Evolutionary conservation across 2,329 filamentous ascomycete genomes (phyloP).

Genomic region (Taxawa tesnikishii): DNA sequence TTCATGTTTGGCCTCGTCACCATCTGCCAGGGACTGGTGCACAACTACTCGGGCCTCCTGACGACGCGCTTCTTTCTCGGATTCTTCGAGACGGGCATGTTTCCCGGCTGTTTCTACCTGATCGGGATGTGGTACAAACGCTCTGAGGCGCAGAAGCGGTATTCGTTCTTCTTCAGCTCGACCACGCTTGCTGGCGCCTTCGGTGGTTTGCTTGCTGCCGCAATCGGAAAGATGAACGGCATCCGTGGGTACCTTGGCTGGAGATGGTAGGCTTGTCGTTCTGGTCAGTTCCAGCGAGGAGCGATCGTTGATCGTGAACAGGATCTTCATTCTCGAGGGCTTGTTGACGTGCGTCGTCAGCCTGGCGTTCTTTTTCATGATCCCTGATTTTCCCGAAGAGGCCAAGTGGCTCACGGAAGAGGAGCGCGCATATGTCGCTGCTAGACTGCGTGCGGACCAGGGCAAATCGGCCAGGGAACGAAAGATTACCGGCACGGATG

Average conservation of each 20-base stretch:
- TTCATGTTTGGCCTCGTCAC: slow-evolving; percentile 69
- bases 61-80: slow-evolving; percentile 77
- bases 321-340: slow-evolving; percentile 15
- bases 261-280: no score
- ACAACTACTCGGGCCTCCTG: slow-evolving; percentile 66
- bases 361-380: slow-evolving; percentile 30
- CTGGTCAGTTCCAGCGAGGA: no score
- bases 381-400: slow-evolving; percentile 46
- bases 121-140: slow-evolving; percentile 72
- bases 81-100: slow-evolving; percentile 41
- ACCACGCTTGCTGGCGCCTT: slow-evolving; percentile 74
- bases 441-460: slow-evolving; percentile 34
- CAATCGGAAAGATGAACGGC: slow-evolving; percentile 79
- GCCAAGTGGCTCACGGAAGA: slow-evolving; percentile 32
- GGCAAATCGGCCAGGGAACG: slow-evolving; percentile 33
- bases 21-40: slow-evolving; percentile 62
- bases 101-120: slow-evolving; percentile 46
- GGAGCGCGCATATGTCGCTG: slow-evolving; percentile 33
- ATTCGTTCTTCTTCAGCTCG: slow-evolving; percentile 84
- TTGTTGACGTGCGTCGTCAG: slow-evolving; percentile 25
- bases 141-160: slow-evolving; percentile 78
- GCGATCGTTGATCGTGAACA: no score
- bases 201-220: slow-evolving; percentile 71
- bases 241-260: slow-evolving; percentile 57
- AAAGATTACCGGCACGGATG: slow-evolving; percentile 28